Base-by-base conservation (phyloP, 2,329 filamentous ascomycete species). In the Colletotrichum sp. region DNA sequence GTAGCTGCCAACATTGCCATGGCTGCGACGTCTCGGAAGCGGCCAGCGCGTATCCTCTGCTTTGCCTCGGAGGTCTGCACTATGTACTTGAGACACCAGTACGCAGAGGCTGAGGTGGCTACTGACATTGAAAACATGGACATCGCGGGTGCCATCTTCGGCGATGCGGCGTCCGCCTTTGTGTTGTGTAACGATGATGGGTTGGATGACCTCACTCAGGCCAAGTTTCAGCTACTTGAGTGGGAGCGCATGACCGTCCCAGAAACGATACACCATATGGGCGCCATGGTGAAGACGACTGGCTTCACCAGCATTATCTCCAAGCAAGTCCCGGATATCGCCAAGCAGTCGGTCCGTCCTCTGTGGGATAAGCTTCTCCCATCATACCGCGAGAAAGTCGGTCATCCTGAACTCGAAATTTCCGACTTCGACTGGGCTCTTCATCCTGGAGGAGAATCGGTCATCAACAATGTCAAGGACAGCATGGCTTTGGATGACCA, bases 21-120 rank as follows among this genome's bases (percentile, higher is more conserved):
- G 27, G 72, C 74, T 13, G 74, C 79, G 2, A 36, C 78, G 5
- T 62, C 78, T 12, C 76, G 78, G 6, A 76, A 78, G 16, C 65
- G 74, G 27, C 72, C 80, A 0, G 80, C 80, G 8, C 78, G 80
- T 12, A 78, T 81, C 9, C 76, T 81, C 6, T 79, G 76, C 16
- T 78, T 80, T 32, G 80, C 80, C 11, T 81, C 80, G 27, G 80
- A 81, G 66, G 71, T 81, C 12, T 79, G 78, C 66, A 80, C 74
- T 12, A 78, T 75, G 22, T 72, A 72, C 2, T 4, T 66, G 52
- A 66, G 70, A 25, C 78, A 80, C 44, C 72, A 77, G 3, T 79
- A 80, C 13, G 76, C 77, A 19, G 78, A 80, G 52, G 76, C 80
- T 5, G 78, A 80, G 63, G 75, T 75, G 1, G 67, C 77, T 19